phyloP scores from a whole-genome alignment of 2,329 filamentous ascomycete genomes.

The Ceratocystis smalleyi region DNA sequence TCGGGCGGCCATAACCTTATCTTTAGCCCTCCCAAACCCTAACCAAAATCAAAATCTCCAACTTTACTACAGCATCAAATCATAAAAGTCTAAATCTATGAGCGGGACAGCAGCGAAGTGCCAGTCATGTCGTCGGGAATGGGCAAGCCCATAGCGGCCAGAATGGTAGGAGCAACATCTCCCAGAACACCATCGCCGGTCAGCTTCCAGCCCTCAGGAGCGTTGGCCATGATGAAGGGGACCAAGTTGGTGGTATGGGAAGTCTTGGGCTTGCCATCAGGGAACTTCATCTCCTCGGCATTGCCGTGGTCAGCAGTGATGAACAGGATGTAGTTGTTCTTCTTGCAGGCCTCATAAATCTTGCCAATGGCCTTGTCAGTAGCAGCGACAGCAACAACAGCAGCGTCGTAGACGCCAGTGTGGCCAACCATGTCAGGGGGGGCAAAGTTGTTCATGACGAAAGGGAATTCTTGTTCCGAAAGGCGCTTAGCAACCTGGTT shows the following conservation, averaged over 20 bases:
- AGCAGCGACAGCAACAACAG: conserved; percentile 65
- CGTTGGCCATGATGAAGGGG: conserved; percentile 95
- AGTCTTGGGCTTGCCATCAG: conserved; percentile 92
- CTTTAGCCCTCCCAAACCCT: conserved; percentile 1
- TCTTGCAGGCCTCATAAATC: conserved; percentile 87
- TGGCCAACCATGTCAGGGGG: conserved; percentile 99
- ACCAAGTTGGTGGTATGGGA: conserved; percentile 97
- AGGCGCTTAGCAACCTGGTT: conserved; percentile 82
- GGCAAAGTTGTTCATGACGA: conserved; percentile 99
- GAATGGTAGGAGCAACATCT: conserved; percentile 88
- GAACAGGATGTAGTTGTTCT: conserved; percentile 83
- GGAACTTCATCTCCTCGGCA: conserved; percentile 96
- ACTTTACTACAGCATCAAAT: not conserved
- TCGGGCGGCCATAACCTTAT: not conserved
- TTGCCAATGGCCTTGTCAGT: conserved; percentile 89
- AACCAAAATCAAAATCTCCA: not conserved
- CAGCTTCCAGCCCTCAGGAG: conserved; percentile 74
- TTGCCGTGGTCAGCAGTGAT: conserved; percentile 96
- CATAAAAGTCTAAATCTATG: conserved; percentile 5
- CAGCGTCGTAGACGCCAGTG: conserved; percentile 92
- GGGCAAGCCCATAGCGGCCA: conserved; percentile 78
- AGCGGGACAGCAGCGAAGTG: conserved; percentile 52
- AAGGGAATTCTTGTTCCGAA: conserved; percentile 71
- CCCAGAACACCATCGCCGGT: conserved; percentile 84
- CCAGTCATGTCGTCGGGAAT: conserved; percentile 90